Evolutionary conservation across 176 grass and related monocot genomes (phyloP).

Genomic region (Paspalum vaginatum): DNA sequence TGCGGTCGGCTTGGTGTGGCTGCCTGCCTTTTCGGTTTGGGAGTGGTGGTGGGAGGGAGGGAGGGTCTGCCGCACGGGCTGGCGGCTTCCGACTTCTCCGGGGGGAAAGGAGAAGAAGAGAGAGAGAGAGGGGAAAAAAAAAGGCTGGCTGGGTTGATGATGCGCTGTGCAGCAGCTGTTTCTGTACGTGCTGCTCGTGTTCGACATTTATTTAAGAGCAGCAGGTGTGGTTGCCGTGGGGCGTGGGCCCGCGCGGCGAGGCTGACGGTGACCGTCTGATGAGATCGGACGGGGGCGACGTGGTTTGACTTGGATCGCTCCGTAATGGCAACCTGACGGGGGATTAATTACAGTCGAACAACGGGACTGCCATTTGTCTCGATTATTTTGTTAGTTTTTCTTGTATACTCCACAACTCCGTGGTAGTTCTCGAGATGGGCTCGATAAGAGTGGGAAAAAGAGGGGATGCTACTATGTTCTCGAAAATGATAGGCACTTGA

Average conservation of each 20-base stretch:
- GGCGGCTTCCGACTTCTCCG: background rate
- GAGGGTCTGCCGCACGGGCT: background rate
- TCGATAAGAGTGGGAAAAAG: too few species aligned
- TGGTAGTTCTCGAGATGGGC: too few species aligned
- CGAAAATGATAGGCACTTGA: too few species aligned
- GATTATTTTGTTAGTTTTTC: background rate
- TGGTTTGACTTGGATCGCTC: slow-evolving; percentile 1
- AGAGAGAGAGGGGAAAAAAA: background rate
- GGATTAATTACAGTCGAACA: background rate
- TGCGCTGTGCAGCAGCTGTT: slow-evolving; percentile 1
- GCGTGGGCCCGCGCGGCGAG: too few species aligned
- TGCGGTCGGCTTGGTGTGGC: background rate
- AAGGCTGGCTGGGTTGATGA: background rate
- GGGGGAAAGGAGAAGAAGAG: background rate
- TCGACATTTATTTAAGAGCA: slow-evolving; percentile 36
- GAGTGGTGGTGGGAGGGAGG: background rate
- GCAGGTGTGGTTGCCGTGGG: too few species aligned
- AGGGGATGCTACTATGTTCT: too few species aligned
- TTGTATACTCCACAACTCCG: too few species aligned
- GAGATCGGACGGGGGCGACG: too few species aligned
- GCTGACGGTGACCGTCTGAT: too few species aligned
- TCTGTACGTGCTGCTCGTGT: background rate
- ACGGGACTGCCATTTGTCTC: background rate
- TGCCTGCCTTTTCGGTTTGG: background rate
- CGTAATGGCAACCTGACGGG: background rate